phyloP scores from a whole-genome alignment of 148 eudicot species.

The Vaccinium corymbosum region DNA sequence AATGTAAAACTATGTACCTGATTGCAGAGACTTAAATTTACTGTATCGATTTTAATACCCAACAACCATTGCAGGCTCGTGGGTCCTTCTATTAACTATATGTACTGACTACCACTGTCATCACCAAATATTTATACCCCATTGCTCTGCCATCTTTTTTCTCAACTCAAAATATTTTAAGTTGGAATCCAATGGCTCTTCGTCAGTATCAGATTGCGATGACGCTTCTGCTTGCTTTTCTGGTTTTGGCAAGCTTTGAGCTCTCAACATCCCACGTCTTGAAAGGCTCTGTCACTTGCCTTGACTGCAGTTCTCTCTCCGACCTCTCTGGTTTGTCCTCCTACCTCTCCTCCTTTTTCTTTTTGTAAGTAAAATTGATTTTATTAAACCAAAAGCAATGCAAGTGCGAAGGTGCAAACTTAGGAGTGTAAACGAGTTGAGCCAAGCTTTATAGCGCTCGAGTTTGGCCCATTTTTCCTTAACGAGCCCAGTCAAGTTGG shows the following conservation, averaged over 20 bases:
- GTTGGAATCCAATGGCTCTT: conserved; percentile 27
- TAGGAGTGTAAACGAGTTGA: too few relatives aligned
- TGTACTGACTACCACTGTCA: background rate
- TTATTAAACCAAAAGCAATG: too few relatives aligned
- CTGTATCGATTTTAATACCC: background rate
- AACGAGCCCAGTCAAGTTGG: too few relatives aligned
- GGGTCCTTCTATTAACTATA: conserved; percentile 7
- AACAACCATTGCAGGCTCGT: background rate
- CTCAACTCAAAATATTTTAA: background rate
- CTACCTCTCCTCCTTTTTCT: background rate
- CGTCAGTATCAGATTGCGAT: conserved; percentile 14
- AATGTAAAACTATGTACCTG: background rate
- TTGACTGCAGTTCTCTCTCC: conserved; percentile 42
- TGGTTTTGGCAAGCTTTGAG: conserved; percentile 36
- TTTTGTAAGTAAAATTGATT: background rate
- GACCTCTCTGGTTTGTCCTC: conserved; percentile 56
- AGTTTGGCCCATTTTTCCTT: too few relatives aligned
- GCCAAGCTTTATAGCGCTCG: too few relatives aligned
- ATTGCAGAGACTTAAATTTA: background rate
- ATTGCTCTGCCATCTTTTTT: conserved; percentile 2
- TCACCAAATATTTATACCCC: background rate
- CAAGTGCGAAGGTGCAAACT: too few relatives aligned
- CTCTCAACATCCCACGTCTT: conserved; percentile 29
- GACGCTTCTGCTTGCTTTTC: conserved; percentile 24
- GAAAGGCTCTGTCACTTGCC: conserved; percentile 54